Percentiles rank a stretch among this genome's conserved stretches.
These are phyloP conservation scores for Boletus rubroflammeus DNA, from an alignment of 768 basidiomycete genomes.

Conservation along the genomic window DNA sequence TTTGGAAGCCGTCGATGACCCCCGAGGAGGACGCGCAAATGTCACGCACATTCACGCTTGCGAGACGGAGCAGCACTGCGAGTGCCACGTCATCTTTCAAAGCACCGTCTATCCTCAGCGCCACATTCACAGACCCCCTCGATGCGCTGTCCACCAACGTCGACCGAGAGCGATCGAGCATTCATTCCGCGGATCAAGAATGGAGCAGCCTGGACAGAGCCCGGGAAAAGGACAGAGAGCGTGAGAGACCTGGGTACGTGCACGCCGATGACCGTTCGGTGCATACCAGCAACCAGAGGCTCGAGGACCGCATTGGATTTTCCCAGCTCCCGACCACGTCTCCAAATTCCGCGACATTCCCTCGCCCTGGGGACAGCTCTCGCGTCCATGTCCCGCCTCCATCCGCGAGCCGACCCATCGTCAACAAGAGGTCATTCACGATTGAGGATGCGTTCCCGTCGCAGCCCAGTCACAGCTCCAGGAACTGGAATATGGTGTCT, in stretches of 20 bases:
- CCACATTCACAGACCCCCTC: slow-evolving; percentile 33
- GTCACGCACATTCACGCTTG: slow-evolving; percentile 41
- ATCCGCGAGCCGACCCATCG: slow-evolving; percentile 33
- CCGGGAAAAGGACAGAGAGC: slow-evolving; percentile 23
- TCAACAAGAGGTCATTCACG: slow-evolving; percentile 27
- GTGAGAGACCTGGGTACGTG: slow-evolving; percentile 15
- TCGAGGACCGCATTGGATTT: slow-evolving; percentile 17
- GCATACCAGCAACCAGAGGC: slow-evolving; percentile 6
- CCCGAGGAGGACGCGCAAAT: slow-evolving; percentile 42
- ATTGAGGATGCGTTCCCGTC: slow-evolving; percentile 22
- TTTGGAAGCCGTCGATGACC: slow-evolving; percentile 49
- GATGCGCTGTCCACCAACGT: slow-evolving; percentile 16
- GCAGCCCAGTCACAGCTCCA: slow-evolving; percentile 22
- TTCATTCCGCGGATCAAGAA: slow-evolving; percentile 26
- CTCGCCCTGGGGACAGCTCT: slow-evolving; percentile 10
- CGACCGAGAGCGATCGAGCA: slow-evolving; percentile 28
- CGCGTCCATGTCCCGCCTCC: slow-evolving; percentile 22
- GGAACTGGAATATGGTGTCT: slow-evolving; percentile 17
- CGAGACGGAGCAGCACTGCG: slow-evolving; percentile 45
- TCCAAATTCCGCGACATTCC: slow-evolving; percentile 13
- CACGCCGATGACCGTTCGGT: slow-evolving; percentile 25
- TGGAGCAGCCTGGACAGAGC: slow-evolving; percentile 28
- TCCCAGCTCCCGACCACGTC: slow-evolving; percentile 12
- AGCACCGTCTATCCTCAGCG: slow-evolving; percentile 38
- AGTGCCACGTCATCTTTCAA: slow-evolving; percentile 50